Percentiles rank a stretch among this genome's conserved stretches.
These are phyloP conservation scores for Gnomoniopsis smithogilvyi DNA, from an alignment of 2,329 filamentous ascomycete genomes.

Conservation along the genomic window DNA sequence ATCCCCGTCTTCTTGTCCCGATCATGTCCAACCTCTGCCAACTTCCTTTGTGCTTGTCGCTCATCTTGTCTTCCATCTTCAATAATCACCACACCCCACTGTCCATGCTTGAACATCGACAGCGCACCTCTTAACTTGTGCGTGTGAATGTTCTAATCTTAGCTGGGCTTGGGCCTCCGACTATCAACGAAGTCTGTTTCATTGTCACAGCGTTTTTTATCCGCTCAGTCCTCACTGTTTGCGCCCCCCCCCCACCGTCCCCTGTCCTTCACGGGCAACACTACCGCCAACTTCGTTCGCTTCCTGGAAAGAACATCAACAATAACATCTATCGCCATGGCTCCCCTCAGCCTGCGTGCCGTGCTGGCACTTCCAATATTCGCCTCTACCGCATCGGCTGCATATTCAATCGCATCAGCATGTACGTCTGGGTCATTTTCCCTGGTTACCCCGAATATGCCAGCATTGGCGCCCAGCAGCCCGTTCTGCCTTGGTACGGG, in stretches of 20 bases:
- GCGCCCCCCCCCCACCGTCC: no score
- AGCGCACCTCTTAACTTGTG: neutral
- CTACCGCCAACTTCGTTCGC: constrained; percentile 4
- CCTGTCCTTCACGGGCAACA: neutral
- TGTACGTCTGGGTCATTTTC: constrained; percentile 5
- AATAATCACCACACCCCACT: neutral
- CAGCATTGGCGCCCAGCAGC: neutral
- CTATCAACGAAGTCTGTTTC: no score
- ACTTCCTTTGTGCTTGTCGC: neutral
- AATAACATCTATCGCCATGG: constrained; percentile 3
- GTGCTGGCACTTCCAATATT: constrained; percentile 10
- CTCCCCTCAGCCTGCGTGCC: constrained; percentile 7
- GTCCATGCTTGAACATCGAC: neutral
- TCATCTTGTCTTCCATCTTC: neutral
- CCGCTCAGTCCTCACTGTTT: no score
- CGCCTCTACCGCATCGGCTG: constrained; percentile 5
- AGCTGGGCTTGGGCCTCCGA: neutral
- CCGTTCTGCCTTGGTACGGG: constrained; percentile 1
- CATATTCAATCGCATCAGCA: constrained; percentile 11
- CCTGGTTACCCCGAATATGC: neutral
- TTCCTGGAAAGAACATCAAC: neutral
- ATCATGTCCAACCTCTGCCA: neutral
- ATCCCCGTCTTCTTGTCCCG: no score
- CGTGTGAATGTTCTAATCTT: neutral
- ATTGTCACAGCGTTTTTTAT: no score